Percentiles rank a stretch among this genome's conserved stretches.
Evolutionary conservation across 169 alveolate species (phyloP).

Genomic region (Prorocentrum cordatum): DNA sequence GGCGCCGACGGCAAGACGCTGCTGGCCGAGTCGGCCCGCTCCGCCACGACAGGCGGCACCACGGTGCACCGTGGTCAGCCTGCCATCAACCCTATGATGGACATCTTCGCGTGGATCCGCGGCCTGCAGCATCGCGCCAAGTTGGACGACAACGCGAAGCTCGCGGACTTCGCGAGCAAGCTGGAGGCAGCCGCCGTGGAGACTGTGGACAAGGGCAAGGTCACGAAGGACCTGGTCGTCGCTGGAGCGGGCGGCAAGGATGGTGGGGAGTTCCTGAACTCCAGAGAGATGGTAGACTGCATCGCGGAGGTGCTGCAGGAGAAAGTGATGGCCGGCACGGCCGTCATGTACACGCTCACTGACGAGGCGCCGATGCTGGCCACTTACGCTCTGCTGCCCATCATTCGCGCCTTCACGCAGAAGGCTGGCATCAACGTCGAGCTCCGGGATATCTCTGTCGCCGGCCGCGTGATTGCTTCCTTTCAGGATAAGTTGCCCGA

Average conservation of each 20-base stretch:
- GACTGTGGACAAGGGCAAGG: slow-evolving; percentile 85
- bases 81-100: slow-evolving; percentile 91
- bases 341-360: background rate
- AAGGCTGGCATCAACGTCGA: background rate
- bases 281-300: background rate
- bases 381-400: slow-evolving; percentile 8
- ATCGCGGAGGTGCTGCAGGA: no score
- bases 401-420: background rate
- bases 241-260: background rate
- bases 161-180: slow-evolving; percentile 80
- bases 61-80: slow-evolving; percentile 86
- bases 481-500: no score
- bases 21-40: slow-evolving; percentile 95
- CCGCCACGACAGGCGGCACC: slow-evolving; percentile 92
- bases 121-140: slow-evolving; percentile 80
- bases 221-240: slow-evolving; percentile 91
- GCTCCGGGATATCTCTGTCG: no score
- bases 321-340: background rate
- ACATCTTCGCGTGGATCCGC: slow-evolving; percentile 93
- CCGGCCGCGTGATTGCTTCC: no score
- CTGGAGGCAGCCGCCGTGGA: slow-evolving; percentile 84
- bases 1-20: slow-evolving; percentile 87
- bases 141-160: slow-evolving; percentile 82
- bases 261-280: background rate
- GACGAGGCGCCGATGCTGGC: slow-evolving; percentile 35